Evolutionary conservation across 2,329 filamentous ascomycete genomes (phyloP).

Genomic region (Ophiosphaerella korrae): DNA sequence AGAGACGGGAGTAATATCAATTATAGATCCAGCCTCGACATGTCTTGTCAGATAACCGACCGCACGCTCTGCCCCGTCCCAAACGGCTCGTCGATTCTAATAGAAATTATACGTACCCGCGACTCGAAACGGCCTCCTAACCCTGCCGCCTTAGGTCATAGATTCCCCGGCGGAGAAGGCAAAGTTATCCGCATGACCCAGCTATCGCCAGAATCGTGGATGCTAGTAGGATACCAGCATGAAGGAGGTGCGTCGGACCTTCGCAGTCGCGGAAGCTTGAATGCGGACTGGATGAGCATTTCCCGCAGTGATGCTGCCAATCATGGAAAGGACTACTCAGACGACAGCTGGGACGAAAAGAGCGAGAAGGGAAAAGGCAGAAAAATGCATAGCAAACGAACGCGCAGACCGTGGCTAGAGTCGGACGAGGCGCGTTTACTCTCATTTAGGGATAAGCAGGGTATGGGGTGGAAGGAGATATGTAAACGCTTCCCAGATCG

Average conservation of each 20-base stretch:
- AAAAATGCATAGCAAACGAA: no score
- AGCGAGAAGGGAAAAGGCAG: no score
- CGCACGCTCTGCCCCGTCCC: slow-evolving; percentile 7
- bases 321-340: no score
- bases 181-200: no score
- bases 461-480: no score
- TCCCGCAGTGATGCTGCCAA: no score
- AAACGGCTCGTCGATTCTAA: slow-evolving; percentile 12
- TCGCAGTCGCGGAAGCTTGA: slow-evolving; percentile 4
- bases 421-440: no score
- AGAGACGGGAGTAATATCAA: slow-evolving; percentile 4
- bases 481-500: no score
- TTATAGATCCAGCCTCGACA: slow-evolving; percentile 4
- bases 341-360: no score
- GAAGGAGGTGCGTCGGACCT: slow-evolving; percentile 1
- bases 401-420: no score
- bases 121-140: slow-evolving; percentile 8
- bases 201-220: slow-evolving; percentile 15
- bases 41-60: slow-evolving; percentile 10
- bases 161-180: slow-evolving; percentile 11
- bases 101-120: slow-evolving; percentile 11
- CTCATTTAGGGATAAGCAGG: no score
- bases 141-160: slow-evolving; percentile 3
- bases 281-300: no score
- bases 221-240: slow-evolving; percentile 15